phyloP scores from a whole-genome alignment of 2,329 filamentous ascomycete genomes.

The Ampelomyces quisqualis region DNA sequence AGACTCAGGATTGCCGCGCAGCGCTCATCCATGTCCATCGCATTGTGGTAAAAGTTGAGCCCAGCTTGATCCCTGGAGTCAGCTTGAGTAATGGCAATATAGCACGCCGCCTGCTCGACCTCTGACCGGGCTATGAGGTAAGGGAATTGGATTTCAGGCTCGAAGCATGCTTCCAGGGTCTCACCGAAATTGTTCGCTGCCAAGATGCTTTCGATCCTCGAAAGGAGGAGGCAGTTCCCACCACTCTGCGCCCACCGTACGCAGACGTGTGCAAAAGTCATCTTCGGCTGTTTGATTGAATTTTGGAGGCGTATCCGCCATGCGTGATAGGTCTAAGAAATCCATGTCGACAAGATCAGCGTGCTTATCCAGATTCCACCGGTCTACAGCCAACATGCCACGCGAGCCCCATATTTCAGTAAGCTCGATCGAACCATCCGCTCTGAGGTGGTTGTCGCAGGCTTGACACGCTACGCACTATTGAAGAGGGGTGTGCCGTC shows the following conservation, averaged over 20 bases:
- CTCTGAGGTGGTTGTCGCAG: background rate
- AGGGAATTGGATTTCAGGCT: slow-evolving; percentile 1
- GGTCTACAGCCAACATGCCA: slow-evolving; percentile 4
- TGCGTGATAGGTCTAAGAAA: slow-evolving; percentile 1
- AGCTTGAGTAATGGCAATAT: background rate
- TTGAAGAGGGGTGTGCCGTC: slow-evolving; percentile 6
- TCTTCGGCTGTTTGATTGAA: slow-evolving; percentile 7
- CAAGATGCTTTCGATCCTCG: background rate
- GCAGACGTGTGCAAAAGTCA: slow-evolving; percentile 3
- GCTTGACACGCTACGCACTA: slow-evolving; percentile 2
- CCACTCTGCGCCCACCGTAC: slow-evolving; percentile 4
- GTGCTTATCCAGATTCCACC: slow-evolving; percentile 7
- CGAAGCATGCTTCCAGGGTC: slow-evolving; percentile 5
- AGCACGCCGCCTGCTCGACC: slow-evolving; percentile 2
- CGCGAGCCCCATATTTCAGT: background rate
- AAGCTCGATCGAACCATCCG: background rate
- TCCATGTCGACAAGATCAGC: slow-evolving; percentile 5
- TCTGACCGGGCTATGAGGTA: slow-evolving; percentile 4
- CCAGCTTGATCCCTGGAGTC: background rate
- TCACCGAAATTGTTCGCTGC: slow-evolving; percentile 4
- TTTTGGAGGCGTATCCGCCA: slow-evolving; percentile 2
- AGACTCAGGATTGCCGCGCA: slow-evolving; percentile 1
- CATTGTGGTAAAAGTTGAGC: background rate
- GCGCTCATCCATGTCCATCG: slow-evolving; percentile 4
- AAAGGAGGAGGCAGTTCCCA: slow-evolving; percentile 3